Conservation (phyloP, 2,329 filamentous ascomycete genomes). For the Mycosphaerelloides madeirae region DNA sequence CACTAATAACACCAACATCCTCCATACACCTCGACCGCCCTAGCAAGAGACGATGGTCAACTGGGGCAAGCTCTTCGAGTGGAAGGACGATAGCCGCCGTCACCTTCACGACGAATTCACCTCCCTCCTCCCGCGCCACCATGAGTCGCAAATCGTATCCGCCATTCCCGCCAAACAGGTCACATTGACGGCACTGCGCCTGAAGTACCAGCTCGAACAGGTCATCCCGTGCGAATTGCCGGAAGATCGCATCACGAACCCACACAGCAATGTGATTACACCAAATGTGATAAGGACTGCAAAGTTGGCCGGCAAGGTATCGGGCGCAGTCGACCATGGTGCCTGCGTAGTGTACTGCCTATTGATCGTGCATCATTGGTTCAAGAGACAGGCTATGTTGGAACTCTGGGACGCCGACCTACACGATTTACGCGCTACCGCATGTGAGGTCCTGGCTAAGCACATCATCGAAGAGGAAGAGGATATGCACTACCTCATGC, state of each 20-base stretch:
- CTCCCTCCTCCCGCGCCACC: conserved; percentile 58
- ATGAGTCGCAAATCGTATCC: conserved; percentile 53
- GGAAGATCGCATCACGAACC: conserved; percentile 64
- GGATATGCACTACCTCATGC: conserved; percentile 70
- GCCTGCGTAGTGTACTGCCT: conserved; percentile 82
- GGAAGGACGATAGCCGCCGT: conserved; percentile 35
- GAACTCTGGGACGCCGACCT: conserved; percentile 93
- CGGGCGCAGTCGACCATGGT: conserved; percentile 49
- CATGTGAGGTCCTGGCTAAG: conserved; percentile 92
- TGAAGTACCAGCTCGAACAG: conserved; percentile 87
- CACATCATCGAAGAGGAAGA: conserved; percentile 78
- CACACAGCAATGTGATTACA: conserved; percentile 84
- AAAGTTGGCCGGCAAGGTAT: conserved; percentile 62
- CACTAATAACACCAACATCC: too few species aligned
- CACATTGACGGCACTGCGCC: conserved; percentile 80
- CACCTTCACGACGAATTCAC: conserved; percentile 40
- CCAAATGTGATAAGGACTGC: conserved; percentile 72
- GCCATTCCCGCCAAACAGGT: conserved; percentile 73
- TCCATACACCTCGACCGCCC: too few species aligned
- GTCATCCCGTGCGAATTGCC: conserved; percentile 88
- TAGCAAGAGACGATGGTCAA: too few species aligned
- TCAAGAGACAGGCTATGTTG: conserved; percentile 68
- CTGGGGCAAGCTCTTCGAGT: conserved; percentile 17
- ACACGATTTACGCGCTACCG: conserved; percentile 70
- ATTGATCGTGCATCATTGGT: conserved; percentile 70